Base-by-base conservation (phyloP, 805 yeast species). In the Torulaspora delbrueckii region DNA sequence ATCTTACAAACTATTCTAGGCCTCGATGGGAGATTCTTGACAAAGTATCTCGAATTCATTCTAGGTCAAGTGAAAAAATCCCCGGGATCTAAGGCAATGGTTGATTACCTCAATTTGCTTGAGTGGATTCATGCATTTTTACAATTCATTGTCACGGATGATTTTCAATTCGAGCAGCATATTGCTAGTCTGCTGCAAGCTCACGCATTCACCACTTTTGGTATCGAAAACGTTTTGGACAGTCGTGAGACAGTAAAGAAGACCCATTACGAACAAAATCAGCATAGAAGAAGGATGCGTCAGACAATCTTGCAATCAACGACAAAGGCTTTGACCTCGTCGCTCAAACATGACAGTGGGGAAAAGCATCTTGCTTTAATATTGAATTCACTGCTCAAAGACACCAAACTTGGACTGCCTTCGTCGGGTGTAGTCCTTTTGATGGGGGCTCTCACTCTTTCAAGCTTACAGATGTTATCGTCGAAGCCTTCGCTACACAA, bases 21-120 rank as follows among this genome's bases (percentile, higher is more conserved):
- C 1, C 56, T 48, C 34, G 67, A 71, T 35, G 55, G 58, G n/a
- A 52, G 59, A n/a, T 65, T 68, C 46, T 57, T 67, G 56, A 53
- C 60, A 14, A 65, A 59, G 8, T 73, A 74, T 43, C 51, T 62
- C 23, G 69, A 66, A 27, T 77, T 69, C 54, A 67, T 80, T 35
- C 45, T 61, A 18, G 59, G 60, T 8, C 53, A 62, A 14, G 57
- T 59, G 6, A 57, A 72, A 5, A 49, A 56, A 2, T 58, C 54
- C 16, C 63, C 65, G 2, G 65, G 63, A 25, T 55, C 72, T n/a
- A 69, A 75, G 47, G 84, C 91, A 1, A 60, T 75, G 4, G 68
- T 77, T 2, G 86, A 80, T 60, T 68, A 81, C 48, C 59, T 80
- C 51, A 73, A 82, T 24, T 62, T 84, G 22, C 66, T 84, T 33